Conservation (phyloP, 2,329 filamentous ascomycete species). For the Aspergillus transmontanensis region DNA sequence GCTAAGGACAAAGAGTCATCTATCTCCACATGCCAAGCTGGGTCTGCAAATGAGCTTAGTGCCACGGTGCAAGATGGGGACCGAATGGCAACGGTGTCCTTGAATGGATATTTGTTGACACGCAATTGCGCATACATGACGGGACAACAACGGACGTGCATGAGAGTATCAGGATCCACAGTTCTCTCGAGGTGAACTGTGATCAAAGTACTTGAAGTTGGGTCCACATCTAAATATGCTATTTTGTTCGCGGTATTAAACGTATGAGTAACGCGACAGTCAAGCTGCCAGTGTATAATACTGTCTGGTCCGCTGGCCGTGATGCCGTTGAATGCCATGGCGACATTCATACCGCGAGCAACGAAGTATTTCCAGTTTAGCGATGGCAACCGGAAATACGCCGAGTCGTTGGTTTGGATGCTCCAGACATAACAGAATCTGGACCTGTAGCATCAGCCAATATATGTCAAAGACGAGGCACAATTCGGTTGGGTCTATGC, state of each 20-base stretch:
- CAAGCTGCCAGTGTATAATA: conserved; percentile 28
- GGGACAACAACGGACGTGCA: background rate
- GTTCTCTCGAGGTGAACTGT: conserved; percentile 17
- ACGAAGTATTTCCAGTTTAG: conserved; percentile 19
- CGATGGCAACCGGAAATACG: conserved; percentile 32
- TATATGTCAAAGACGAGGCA: background rate
- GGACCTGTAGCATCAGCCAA: conserved; percentile 1
- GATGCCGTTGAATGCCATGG: conserved; percentile 17
- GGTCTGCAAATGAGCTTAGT: conserved; percentile 1
- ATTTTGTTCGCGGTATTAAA: conserved; percentile 11
- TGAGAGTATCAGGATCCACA: background rate
- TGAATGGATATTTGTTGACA: conserved; percentile 17
- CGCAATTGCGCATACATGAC: conserved; percentile 11
- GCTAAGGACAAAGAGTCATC: conserved; percentile 1
- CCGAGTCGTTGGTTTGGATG: conserved; percentile 21
- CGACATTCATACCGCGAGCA: conserved; percentile 25
- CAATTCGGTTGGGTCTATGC: background rate
- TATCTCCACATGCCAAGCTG: background rate
- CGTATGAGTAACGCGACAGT: conserved; percentile 19
- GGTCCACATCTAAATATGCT: conserved; percentile 20
- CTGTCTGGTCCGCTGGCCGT: conserved; percentile 3
- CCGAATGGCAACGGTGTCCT: background rate
- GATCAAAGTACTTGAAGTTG: conserved; percentile 19
- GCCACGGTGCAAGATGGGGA: conserved; percentile 8
- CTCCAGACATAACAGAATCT: conserved; percentile 38